These are phyloP conservation scores for Agaricus blazei DNA, from an alignment of 768 basidiomycete genomes.

Conservation along the genomic window DNA sequence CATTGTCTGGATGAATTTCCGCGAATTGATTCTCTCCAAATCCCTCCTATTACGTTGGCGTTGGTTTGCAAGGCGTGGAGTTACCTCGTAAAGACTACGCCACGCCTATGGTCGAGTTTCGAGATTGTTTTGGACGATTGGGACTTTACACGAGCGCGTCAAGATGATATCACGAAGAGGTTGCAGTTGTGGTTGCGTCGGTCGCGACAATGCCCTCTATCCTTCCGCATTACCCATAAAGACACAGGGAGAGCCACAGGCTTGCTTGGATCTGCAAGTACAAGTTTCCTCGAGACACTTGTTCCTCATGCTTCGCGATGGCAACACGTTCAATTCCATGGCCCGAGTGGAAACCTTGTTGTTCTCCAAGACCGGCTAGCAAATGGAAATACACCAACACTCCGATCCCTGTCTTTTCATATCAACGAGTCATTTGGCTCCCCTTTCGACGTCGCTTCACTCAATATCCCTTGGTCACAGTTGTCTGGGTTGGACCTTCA, in stretches of 20 bases:
- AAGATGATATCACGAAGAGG: conserved; percentile 3
- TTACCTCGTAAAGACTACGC: conserved; percentile 29
- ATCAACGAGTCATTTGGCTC: conserved; percentile 20
- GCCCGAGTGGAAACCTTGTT: conserved; percentile 24
- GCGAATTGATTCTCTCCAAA: conserved; percentile 19
- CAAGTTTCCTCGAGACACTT: conserved; percentile 23
- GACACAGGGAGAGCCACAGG: conserved; percentile 16
- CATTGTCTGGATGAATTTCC: conserved; percentile 30
- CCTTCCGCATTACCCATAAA: conserved; percentile 23
- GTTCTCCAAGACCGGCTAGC: conserved; percentile 17
- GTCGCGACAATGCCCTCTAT: conserved; percentile 29
- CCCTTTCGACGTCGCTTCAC: conserved; percentile 17
- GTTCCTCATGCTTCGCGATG: conserved; percentile 30
- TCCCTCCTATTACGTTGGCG: conserved; percentile 33
- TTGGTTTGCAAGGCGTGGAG: conserved; percentile 40
- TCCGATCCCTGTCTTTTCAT: conserved; percentile 28
- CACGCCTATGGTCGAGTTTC: conserved; percentile 45
- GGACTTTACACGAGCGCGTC: conserved; percentile 17
- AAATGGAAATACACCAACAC: conserved; percentile 20
- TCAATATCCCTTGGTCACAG: conserved; percentile 35
- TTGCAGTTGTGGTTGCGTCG: conserved; percentile 28
- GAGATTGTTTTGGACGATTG: conserved; percentile 22
- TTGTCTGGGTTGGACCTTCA: conserved; percentile 32
- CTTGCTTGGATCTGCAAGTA: conserved; percentile 17
- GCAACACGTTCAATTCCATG: conserved; percentile 28